Percentiles rank a stretch among this genome's conserved stretches.
These are phyloP conservation scores for Zymoseptoria ardabiliae DNA, from an alignment of 2,329 filamentous ascomycete species.

Conservation along the genomic window DNA sequence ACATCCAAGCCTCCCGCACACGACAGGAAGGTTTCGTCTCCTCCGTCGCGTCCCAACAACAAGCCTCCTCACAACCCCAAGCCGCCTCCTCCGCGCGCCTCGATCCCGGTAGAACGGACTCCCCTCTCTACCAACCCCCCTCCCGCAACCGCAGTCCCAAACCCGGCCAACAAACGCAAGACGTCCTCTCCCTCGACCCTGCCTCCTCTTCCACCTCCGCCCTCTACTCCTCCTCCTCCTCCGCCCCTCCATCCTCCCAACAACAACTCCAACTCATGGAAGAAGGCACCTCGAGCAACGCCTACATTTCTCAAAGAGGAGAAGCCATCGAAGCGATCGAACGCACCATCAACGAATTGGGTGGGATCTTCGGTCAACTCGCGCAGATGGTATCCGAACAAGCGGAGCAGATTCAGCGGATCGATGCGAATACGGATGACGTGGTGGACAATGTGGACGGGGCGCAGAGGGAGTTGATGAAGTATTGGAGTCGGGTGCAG, in stretches of 20 bases:
- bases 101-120: conserved; percentile 38
- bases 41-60: conserved; percentile 48
- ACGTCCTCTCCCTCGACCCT: conserved; percentile 48
- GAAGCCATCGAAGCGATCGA: conserved; percentile 97
- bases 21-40: conserved; percentile 96
- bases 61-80: neutral
- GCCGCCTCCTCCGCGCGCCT: neutral
- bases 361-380: conserved; percentile 86
- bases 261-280: conserved; percentile 84
- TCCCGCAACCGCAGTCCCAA: conserved; percentile 48
- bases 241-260: conserved; percentile 41
- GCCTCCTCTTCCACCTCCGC: conserved; percentile 34
- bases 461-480: conserved; percentile 87
- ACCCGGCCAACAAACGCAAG: conserved; percentile 32
- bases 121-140: conserved; percentile 73
- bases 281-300: conserved; percentile 75
- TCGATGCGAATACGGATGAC: conserved; percentile 95
- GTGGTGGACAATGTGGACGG: conserved; percentile 98
- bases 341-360: conserved; percentile 85
- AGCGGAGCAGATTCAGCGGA: conserved; percentile 93
- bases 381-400: conserved; percentile 97
- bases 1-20: conserved; percentile 87
- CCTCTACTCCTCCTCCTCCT: conserved; percentile 32
- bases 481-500: conserved; percentile 91
- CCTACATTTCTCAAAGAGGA: conserved; percentile 86